Evolutionary conservation across 148 eudicot genomes (phyloP).

Genomic region (Gaultheria prostrata): DNA sequence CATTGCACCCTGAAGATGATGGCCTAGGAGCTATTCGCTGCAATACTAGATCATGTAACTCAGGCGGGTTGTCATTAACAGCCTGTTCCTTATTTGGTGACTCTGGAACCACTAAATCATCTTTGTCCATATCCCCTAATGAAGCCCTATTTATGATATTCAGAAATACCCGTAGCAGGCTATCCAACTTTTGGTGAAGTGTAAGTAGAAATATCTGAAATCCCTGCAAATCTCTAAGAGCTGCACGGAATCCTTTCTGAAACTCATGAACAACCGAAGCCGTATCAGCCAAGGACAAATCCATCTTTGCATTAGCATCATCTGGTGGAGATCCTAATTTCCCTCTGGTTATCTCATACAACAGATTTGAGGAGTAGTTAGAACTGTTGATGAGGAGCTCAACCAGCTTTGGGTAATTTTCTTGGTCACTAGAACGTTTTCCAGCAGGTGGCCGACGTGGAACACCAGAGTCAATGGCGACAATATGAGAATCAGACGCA

Average conservation of each 20-base stretch:
- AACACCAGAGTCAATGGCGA: conserved; percentile 97
- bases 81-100: conserved; percentile 54
- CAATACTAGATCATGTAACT: conserved; percentile 49
- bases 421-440: conserved; percentile 82
- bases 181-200: conserved; percentile 87
- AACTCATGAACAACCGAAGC: conserved; percentile 63
- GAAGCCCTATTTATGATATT: conserved; percentile 54
- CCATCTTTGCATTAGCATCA: conserved; percentile 25
- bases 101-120: conserved; percentile 65
- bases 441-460: conserved; percentile 98
- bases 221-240: conserved; percentile 90
- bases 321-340: conserved; percentile 62
- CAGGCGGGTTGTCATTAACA: conserved; percentile 40
- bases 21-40: conserved; percentile 47
- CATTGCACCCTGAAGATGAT: conserved; percentile 59
- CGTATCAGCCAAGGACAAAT: conserved; percentile 41
- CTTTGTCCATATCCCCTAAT: conserved; percentile 65
- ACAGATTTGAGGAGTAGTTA: conserved; percentile 63
- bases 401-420: conserved; percentile 81
- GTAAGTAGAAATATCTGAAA: conserved; percentile 93
- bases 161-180: conserved; percentile 64
- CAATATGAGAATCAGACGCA: conserved; percentile 50
- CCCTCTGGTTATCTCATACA: conserved; percentile 80
- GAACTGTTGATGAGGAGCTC: conserved; percentile 92
- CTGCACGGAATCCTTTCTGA: conserved; percentile 82